phyloP scores from a whole-genome alignment of 495 filamentous ascomycete genomes.

The Aspergillus sclerotiicarbonarius region DNA sequence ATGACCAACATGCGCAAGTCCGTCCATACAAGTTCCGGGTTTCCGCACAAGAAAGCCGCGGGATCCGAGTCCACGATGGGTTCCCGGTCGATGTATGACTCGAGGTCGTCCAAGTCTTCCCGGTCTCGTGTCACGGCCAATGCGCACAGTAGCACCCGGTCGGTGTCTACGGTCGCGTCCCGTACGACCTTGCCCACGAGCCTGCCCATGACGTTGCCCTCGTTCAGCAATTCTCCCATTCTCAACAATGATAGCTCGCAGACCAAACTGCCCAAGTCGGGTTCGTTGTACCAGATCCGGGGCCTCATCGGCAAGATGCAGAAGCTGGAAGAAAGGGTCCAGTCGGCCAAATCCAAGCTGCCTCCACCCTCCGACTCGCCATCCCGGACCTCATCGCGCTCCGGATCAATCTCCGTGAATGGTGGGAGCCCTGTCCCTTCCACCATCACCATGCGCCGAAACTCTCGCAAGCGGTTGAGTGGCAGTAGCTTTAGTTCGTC shows the following conservation, averaged over 20 bases:
- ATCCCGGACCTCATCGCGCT: slow-evolving; percentile 73
- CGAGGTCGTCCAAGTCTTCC: slow-evolving; percentile 25
- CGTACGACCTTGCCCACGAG: slow-evolving; percentile 20
- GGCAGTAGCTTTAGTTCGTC: slow-evolving; percentile 62
- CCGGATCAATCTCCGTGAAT: slow-evolving; percentile 42
- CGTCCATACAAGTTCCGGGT: slow-evolving; percentile 44
- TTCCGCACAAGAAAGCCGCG: slow-evolving; percentile 39
- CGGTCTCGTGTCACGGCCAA: slow-evolving; percentile 24
- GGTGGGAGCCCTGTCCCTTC: slow-evolving; percentile 62
- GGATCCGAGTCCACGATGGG: slow-evolving; percentile 30
- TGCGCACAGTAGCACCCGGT: slow-evolving; percentile 18
- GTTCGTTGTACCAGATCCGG: slow-evolving; percentile 88
- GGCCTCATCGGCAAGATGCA: slow-evolving; percentile 95
- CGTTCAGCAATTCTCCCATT: slow-evolving; percentile 1
- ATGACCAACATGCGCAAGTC: slow-evolving; percentile 45
- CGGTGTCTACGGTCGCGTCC: background rate
- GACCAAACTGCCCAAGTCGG: slow-evolving; percentile 66
- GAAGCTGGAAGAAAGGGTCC: slow-evolving; percentile 85
- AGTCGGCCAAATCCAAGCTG: slow-evolving; percentile 89
- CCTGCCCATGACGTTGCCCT: slow-evolving; percentile 15
- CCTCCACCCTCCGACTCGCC: slow-evolving; percentile 77
- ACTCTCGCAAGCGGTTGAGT: slow-evolving; percentile 62
- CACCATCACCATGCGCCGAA: slow-evolving; percentile 73
- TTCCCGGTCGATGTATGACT: slow-evolving; percentile 40
- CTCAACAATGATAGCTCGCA: slow-evolving; percentile 24